Base-by-base conservation (phyloP, 2,329 filamentous ascomycete species). In the Ophiostoma ulmi region DNA sequence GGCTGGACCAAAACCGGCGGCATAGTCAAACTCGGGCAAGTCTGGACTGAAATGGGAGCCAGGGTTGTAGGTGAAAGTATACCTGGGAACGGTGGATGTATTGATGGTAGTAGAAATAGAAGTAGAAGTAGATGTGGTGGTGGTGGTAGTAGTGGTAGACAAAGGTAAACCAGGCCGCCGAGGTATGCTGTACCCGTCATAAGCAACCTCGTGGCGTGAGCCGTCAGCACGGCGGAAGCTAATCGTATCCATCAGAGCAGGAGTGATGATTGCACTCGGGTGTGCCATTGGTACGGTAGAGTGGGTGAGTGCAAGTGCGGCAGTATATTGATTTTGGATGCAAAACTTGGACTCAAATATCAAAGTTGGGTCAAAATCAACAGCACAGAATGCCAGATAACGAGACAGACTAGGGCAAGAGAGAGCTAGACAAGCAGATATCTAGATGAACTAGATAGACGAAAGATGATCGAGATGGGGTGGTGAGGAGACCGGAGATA, bases 181-280 rank as follows among this genome's bases (percentile, higher is more conserved):
- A 10, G 52, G 52, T 58, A 26, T 58, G n/a, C n/a, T 58, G 41
- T 14, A 41, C 11, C 52, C 39, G 11, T 71, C 69, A 10, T 58
- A 69, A 26, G 41, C 14, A 6, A 68, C 39, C 41, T 72, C 69
- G 52, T 69, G 44, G 11, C 69, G 26, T 0, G 69, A 69, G 66
- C 73, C 73, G 44, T 73, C 69, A 17, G 72, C 73, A 8, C 73
- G 72, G 26, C 68, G 68, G 38, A 66, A 72, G 39, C 61, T 64
- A 20, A 38, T 8, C 20, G 26, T 36, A 4, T 64, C 61, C 61
- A 64, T 64, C 17, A 1, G 58, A 20, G 31, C 58, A 31, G 58
- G 58, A 17, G 58, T 36, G 6, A 35, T 58, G 52, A 26, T 58
- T 5, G 52, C 52, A 26, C 8, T 8, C 52, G 52, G 52, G 22